Evolutionary conservation across 352 stramenopile species (phyloP), one percentile per base, ranked within the genome.

Genomic region (Globisporangium spiculum): DNA sequence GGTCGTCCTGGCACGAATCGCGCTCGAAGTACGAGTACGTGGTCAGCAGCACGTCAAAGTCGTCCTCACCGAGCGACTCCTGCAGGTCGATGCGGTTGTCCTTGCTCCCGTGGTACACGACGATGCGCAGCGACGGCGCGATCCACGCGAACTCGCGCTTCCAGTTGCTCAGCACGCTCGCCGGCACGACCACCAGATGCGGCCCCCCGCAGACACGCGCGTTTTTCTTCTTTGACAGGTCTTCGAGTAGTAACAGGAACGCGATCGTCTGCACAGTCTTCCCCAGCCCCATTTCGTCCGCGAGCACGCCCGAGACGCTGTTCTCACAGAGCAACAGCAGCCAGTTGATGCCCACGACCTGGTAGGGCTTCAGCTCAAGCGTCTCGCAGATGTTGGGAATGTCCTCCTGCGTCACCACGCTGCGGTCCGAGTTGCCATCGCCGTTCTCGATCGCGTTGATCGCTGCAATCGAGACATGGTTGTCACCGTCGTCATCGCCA

Each of bases 151-250:
- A 86, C 76, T 98, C 93, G n/a, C 87, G 85, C 30, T 87, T 77
- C 96, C 96, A 98, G 77, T 98, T 98, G 69, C 78, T 95, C 44
- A 98, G 75, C 27, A 97, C 91, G 68, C 90, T 98, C 24, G 91
- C 90, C 5, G 96, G 96, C 0, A 98, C 93, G n/a, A 98, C 86
- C 10, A 98, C 80, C 9, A 98, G 67, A 67, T 98, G 93, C 20
- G 95, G 93, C 4, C 87, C 84, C 62, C 68, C 32, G 62, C 73
- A 53, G 22, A 77, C 63, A 66, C 69, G 34, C 60, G 65, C 16
- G 18, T n/a, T 60, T 50, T 77, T 72, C 26, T 69, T 67, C 60
- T 72, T 80, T 24, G 75, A 82, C 5, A 90, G 48, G 1, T 77
- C 71, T 30, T 90, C 77, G 0, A 96, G 75, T 18, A 93, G 62